phyloP scores from a whole-genome alignment of 1,139 yeast species.

The Nematodospora anomalae region DNA sequence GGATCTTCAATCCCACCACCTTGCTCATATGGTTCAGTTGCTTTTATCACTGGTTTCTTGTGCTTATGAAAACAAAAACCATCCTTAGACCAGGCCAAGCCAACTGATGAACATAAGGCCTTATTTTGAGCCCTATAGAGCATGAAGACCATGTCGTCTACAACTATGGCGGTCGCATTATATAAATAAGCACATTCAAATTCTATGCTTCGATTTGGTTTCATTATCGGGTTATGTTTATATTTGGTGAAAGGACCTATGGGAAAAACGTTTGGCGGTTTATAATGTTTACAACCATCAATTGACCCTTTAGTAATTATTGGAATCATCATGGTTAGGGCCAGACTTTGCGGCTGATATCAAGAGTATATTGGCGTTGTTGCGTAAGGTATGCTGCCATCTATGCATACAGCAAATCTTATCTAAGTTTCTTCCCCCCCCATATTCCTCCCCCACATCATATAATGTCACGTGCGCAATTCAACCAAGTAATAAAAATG shows the following conservation, averaged over 20 bases:
- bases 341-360: too few relatives aligned
- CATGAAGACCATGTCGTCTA: slow-evolving; percentile 38
- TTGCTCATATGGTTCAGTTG: slow-evolving; percentile 43
- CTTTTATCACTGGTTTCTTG: slow-evolving; percentile 33
- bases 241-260: slow-evolving; percentile 45
- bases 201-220: slow-evolving; percentile 40
- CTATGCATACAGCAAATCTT: too few relatives aligned
- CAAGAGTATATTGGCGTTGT: too few relatives aligned
- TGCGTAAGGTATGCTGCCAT: too few relatives aligned
- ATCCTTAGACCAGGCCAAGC: slow-evolving; percentile 45
- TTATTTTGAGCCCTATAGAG: slow-evolving; percentile 44
- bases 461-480: too few relatives aligned
- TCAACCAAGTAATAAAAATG: too few relatives aligned
- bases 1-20: slow-evolving; percentile 51
- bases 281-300: slow-evolving; percentile 36
- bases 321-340: slow-evolving; percentile 31
- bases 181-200: slow-evolving; percentile 44
- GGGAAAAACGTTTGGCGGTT: slow-evolving; percentile 39
- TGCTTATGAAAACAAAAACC: slow-evolving; percentile 36
- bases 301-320: slow-evolving; percentile 24
- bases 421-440: too few relatives aligned
- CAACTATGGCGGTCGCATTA: slow-evolving; percentile 47
- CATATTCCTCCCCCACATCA: not conserved
- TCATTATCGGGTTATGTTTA: slow-evolving; percentile 38
- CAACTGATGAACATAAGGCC: slow-evolving; percentile 36